Percentiles rank a stretch among this genome's conserved stretches.
Evolutionary conservation across 2,329 filamentous ascomycete genomes (phyloP).

Genomic region (Fusarium xyrophilum): DNA sequence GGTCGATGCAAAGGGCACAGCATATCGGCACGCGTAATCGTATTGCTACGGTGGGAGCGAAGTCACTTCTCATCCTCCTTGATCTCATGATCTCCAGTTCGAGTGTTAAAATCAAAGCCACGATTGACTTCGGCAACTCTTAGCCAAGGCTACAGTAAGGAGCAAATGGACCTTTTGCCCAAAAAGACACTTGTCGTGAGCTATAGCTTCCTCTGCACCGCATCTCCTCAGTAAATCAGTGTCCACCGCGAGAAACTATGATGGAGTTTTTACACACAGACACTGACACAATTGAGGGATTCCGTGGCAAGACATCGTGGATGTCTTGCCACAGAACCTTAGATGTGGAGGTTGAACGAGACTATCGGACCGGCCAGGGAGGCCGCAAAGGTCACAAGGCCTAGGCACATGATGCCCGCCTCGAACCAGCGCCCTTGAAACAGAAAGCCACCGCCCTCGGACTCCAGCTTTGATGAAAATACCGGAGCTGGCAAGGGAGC

Average conservation of each 20-base stretch:
- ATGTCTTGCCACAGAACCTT: not conserved
- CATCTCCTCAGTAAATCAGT: not conserved
- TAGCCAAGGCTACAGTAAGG: fast-evolving
- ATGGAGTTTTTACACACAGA: not conserved
- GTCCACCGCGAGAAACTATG: not conserved
- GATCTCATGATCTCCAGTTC: not conserved
- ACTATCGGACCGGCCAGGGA: not conserved
- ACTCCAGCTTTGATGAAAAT: no score
- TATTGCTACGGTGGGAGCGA: not conserved
- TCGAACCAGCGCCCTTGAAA: not conserved
- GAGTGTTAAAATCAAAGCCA: not conserved
- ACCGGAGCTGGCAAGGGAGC: no score
- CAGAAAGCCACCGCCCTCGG: not conserved
- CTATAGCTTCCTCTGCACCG: not conserved
- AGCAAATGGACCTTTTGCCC: fast-evolving
- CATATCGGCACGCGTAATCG: not conserved
- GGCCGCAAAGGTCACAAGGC: not conserved
- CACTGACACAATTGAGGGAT: not conserved
- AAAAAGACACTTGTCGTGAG: not conserved
- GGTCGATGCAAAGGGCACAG: not conserved
- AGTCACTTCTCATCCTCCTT: not conserved
- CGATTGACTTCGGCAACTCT: not conserved
- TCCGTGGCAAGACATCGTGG: no score
- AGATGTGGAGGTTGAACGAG: not conserved
- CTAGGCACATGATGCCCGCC: not conserved